Conservation (phyloP, 257 asterid genomes). For the Solanum lignicaule region DNA sequence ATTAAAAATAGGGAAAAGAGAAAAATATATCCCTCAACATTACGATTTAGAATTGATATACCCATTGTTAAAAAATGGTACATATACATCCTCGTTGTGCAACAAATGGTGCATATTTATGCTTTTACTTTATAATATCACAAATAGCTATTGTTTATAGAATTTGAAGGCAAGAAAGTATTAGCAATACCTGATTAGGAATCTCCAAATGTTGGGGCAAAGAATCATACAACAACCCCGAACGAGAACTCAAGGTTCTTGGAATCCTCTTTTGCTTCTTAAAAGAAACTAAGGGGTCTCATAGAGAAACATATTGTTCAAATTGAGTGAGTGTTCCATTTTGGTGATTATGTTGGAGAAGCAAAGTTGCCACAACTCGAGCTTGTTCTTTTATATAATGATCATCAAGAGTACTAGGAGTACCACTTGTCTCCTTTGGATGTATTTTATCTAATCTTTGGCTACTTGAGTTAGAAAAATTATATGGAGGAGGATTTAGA, state of each 20-base stretch:
- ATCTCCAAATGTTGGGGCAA: slow-evolving; percentile 22
- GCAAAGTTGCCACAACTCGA: slow-evolving; percentile 33
- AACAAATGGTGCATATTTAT: too few relatives aligned
- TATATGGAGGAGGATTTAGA: slow-evolving; percentile 25
- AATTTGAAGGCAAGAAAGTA: not conserved
- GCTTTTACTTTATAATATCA: not conserved
- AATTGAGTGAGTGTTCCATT: slow-evolving; percentile 23
- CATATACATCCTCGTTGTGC: too few relatives aligned
- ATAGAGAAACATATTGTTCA: slow-evolving; percentile 36
- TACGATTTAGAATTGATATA: too few relatives aligned
- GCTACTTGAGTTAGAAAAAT: slow-evolving; percentile 10
- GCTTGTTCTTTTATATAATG: slow-evolving; percentile 50
- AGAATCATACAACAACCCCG: slow-evolving; percentile 19
- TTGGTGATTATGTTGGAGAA: slow-evolving; percentile 41
- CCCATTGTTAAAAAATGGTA: too few relatives aligned
- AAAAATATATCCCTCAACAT: too few relatives aligned
- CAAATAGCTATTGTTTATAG: not conserved
- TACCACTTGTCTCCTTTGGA: not conserved
- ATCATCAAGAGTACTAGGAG: slow-evolving; percentile 12
- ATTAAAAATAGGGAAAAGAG: not conserved
- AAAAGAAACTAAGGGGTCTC: slow-evolving; percentile 18
- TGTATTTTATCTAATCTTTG: slow-evolving; percentile 24
- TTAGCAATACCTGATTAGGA: slow-evolving; percentile 25
- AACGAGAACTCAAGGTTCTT: slow-evolving; percentile 25
- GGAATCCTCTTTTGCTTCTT: slow-evolving; percentile 22